Evolutionary conservation across 2,329 filamentous ascomycete genomes (phyloP), one percentile per base, ranked within the genome.

Genomic region (Phyllosticta citrichinensis): DNA sequence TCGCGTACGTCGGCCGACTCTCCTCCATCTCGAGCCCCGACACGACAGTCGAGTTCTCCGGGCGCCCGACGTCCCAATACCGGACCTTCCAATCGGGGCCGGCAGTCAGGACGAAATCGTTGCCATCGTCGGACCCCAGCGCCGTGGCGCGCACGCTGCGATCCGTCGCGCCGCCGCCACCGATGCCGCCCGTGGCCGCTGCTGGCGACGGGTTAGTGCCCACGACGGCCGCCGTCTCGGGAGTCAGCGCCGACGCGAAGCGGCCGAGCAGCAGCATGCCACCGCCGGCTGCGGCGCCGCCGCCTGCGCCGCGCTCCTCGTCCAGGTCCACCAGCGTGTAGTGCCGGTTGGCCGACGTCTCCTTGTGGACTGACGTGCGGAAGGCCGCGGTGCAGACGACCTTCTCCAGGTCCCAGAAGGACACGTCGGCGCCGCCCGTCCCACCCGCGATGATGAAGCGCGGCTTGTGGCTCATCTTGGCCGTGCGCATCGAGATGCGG

Each of bases 331-430:
- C 92, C 2, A 93, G 83, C 54, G 92, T 87, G 52, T 62, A 62
- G 52, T 57, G 50, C n/a, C 60, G 51, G 52, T 55, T 57, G 10
- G 52, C 52, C 4, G 60, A 57, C 70, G 68, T 74, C 77, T 62
- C 87, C 81, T 74, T 84, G 10, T 63, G 65, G 4, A 70, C 69
- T 3, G 65, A 68, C 1, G 85, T 71, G 71, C 91, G 86, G 71
- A 96, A 96, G 1, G 97, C 87, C 71, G 97, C 92, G 62, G 90
- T 84, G 69, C 94, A 99, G 54, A 88, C 82, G 8, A 86, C 85
- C 75, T 93, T 95, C 71, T 97, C 93, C 17, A 97, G 80, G 69
- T 97, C 94, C 94, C 94, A 99, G 0, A 96, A 88, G 0, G 91
- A 95, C 33, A 99, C 84, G 70, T 99, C 94, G 17, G 91, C 91